Evolutionary conservation across 805 yeast species (phyloP).

Genomic region (Yamadazyma endophytica): DNA sequence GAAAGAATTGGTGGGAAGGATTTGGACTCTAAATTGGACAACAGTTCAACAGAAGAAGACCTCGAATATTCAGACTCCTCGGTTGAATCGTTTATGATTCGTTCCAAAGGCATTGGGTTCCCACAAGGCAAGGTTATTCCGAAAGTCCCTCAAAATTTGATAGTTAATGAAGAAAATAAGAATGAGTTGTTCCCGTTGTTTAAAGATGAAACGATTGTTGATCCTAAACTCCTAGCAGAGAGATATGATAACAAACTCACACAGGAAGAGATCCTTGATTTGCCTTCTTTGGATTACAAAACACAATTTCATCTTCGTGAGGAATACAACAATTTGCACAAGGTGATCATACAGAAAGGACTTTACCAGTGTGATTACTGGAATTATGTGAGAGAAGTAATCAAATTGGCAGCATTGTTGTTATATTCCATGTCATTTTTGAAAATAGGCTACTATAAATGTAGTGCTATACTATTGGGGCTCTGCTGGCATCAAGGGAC

Average conservation of each 20-base stretch:
- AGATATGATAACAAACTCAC: conserved; percentile 57
- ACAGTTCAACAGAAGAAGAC: conserved; percentile 6
- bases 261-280: conserved; percentile 47
- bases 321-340: conserved; percentile 61
- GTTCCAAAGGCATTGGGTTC: conserved; percentile 1
- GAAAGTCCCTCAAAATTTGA: conserved; percentile 45
- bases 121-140: conserved; percentile 40
- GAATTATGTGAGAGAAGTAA: conserved; percentile 65
- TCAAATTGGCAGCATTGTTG: conserved; percentile 56
- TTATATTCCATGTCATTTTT: conserved; percentile 47
- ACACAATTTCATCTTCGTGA: conserved; percentile 58
- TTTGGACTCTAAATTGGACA: conserved; percentile 3
- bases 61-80: conserved; percentile 7
- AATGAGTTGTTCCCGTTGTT: conserved; percentile 31
- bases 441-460: conserved; percentile 38
- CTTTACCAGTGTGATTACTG: conserved; percentile 70
- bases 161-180: conserved; percentile 35
- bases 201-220: conserved; percentile 35
- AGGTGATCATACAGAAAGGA: conserved; percentile 50
- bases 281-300: conserved; percentile 64
- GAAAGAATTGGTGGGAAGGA: conserved; percentile 1
- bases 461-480: conserved; percentile 67
- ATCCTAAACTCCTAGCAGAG: conserved; percentile 50
- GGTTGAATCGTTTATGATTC: too few species aligned
- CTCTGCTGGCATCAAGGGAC: conserved; percentile 86